A percentile compares a stretch with the other conserved stretches of the same genome.
These are phyloP conservation scores for Areca catechu DNA, from an alignment of 176 grass and related monocot species.

Conservation along the genomic window DNA sequence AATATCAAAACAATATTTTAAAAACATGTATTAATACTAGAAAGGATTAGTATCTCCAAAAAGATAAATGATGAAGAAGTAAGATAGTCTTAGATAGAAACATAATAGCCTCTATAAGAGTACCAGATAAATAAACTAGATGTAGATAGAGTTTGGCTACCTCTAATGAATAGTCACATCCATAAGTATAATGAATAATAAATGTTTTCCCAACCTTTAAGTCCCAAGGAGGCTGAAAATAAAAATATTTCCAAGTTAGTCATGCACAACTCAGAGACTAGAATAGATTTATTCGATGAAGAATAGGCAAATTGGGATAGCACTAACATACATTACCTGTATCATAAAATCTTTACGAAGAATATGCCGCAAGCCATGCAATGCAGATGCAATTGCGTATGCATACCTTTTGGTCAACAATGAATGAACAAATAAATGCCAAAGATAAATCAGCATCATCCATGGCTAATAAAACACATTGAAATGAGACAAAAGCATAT, in stretches of 20 bases:
- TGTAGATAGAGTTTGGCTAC: conserved; percentile 30
- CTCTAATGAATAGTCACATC: conserved; percentile 80
- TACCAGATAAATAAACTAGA: neutral
- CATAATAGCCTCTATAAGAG: neutral
- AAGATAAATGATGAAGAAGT: neutral
- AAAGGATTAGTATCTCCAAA: neutral
- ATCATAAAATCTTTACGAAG: conserved; percentile 92
- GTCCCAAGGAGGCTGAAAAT: conserved; percentile 86
- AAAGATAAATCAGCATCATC: neutral
- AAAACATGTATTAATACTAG: too few species aligned
- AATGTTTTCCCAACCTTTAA: conserved; percentile 69
- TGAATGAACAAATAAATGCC: neutral
- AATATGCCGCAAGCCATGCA: conserved; percentile 76
- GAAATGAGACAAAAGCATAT: conserved; percentile 6
- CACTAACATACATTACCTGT: conserved; percentile 39
- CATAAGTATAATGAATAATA: conserved; percentile 98
- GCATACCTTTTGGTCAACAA: conserved; percentile 55
- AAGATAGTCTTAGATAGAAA: neutral
- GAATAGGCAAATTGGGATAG: too few species aligned
- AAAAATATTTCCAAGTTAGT: conserved; percentile 1
- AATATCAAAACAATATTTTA: too few species aligned
- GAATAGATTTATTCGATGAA: too few species aligned
- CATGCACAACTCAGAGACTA: neutral
- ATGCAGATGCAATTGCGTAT: conserved; percentile 83
- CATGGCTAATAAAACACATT: conserved; percentile 3